A percentile compares a stretch with the other conserved stretches of the same genome.
Conservation (phyloP, 257 asterid genomes). For the Osmanthus fragrans region DNA sequence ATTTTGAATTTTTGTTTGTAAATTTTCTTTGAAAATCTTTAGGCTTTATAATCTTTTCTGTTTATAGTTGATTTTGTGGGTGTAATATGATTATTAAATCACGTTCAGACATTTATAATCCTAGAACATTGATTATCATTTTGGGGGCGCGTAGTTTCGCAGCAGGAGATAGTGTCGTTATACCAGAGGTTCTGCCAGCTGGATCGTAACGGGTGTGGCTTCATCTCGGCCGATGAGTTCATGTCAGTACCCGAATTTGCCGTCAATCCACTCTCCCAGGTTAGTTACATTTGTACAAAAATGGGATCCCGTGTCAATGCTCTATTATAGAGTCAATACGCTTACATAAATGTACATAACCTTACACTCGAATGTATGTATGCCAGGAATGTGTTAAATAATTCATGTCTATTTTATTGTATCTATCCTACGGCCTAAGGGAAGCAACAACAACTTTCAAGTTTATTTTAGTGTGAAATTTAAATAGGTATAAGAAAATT, state of each 20-base stretch:
- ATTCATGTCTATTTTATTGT: background rate
- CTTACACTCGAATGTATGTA: background rate
- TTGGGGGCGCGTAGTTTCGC: slow-evolving; percentile 40
- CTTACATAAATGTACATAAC: background rate
- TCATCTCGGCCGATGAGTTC: slow-evolving; percentile 58
- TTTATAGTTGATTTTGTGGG: background rate
- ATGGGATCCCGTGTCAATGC: background rate
- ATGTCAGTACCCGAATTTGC: slow-evolving; percentile 66
- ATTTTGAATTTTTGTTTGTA: background rate
- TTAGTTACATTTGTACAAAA: background rate
- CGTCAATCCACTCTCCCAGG: slow-evolving; percentile 65
- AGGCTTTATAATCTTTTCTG: background rate
- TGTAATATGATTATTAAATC: background rate
- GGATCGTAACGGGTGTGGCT: slow-evolving; percentile 56
- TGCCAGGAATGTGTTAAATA: background rate
- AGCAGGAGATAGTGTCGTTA: slow-evolving; percentile 62
- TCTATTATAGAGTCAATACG: background rate
- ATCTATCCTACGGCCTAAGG: background rate
- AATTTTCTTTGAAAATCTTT: background rate
- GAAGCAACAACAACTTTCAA: background rate
- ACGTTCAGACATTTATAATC: no score
- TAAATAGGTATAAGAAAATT: background rate
- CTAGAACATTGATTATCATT: background rate
- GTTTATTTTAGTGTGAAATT: background rate
- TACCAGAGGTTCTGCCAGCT: slow-evolving; percentile 60